Percentiles rank a stretch among this genome's conserved stretches.
phyloP scores from a whole-genome alignment of 176 grass and related monocot species.

The Dendrocalamus sinicus region DNA sequence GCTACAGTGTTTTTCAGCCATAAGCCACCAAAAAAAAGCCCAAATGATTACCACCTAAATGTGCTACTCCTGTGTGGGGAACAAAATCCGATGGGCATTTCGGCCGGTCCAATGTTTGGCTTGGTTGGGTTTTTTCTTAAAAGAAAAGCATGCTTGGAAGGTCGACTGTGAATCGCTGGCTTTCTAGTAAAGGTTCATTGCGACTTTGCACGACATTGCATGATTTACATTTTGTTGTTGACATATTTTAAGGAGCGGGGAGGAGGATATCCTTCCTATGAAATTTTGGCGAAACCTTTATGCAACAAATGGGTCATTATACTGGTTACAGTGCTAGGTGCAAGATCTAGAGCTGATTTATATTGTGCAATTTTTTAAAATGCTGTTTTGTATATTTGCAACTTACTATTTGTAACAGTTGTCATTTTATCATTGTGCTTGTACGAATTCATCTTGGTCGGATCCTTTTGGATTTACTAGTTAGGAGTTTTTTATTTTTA shows the following conservation, averaged over 20 bases:
- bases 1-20: too few relatives aligned
- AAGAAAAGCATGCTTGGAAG: too few relatives aligned
- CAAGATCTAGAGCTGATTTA: not conserved
- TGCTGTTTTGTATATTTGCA: not conserved
- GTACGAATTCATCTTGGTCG: not conserved
- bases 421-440: not conserved
- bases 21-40: too few relatives aligned
- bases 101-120: too few relatives aligned
- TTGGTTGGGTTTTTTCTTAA: too few relatives aligned
- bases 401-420: not conserved
- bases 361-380: not conserved
- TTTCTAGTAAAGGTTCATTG: not conserved
- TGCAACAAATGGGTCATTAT: not conserved
- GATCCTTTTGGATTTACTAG: too few relatives aligned
- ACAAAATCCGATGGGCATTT: too few relatives aligned
- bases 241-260: not conserved
- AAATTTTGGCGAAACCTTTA: not conserved
- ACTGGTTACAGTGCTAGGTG: not conserved
- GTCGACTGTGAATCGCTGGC: not conserved
- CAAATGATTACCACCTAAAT: too few relatives aligned
- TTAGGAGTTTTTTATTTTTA: too few relatives aligned
- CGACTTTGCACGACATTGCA: not conserved
- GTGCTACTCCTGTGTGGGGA: too few relatives aligned
- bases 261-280: not conserved
- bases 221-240: not conserved